These are phyloP conservation scores for Neurospora sp. DNA, from an alignment of 495 filamentous ascomycete species.

Conservation along the genomic window DNA sequence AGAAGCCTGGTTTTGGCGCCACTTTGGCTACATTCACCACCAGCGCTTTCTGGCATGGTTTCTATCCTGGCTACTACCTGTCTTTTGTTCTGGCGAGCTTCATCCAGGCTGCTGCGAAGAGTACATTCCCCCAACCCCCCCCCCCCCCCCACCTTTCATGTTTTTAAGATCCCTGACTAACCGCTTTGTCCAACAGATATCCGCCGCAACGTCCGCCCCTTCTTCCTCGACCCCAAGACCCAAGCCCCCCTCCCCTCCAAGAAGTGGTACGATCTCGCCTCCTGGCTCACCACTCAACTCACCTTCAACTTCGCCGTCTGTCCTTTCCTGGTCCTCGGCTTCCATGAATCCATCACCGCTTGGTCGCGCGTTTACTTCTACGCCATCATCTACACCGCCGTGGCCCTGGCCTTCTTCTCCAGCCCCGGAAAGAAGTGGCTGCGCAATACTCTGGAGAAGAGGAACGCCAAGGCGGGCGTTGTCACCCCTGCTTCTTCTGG, in stretches of 20 bases:
- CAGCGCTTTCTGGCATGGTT: conserved; percentile 95
- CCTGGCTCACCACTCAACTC: conserved; percentile 70
- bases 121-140: conserved; percentile 39
- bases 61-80: conserved; percentile 94
- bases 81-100: conserved; percentile 82
- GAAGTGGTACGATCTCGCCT: conserved; percentile 75
- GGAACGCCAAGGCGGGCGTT: conserved; percentile 32
- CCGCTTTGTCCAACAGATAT: conserved; percentile 47
- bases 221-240: conserved; percentile 69
- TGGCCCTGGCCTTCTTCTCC: conserved; percentile 63
- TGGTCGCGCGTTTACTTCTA: conserved; percentile 92
- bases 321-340: conserved; percentile 73
- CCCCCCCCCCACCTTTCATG: neutral
- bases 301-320: conserved; percentile 71
- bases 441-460: conserved; percentile 46
- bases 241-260: conserved; percentile 61
- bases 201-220: conserved; percentile 82
- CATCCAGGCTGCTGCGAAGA: conserved; percentile 87
- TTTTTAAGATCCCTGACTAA: neutral
- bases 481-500: neutral
- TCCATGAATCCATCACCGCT: conserved; percentile 54
- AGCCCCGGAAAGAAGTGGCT: conserved; percentile 63
- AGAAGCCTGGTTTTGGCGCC: conserved; percentile 92
- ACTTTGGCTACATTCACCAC: conserved; percentile 90
- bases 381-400: conserved; percentile 53